Evolutionary conservation across 805 yeast genomes (phyloP).

Genomic region (Candida sonorensis): DNA sequence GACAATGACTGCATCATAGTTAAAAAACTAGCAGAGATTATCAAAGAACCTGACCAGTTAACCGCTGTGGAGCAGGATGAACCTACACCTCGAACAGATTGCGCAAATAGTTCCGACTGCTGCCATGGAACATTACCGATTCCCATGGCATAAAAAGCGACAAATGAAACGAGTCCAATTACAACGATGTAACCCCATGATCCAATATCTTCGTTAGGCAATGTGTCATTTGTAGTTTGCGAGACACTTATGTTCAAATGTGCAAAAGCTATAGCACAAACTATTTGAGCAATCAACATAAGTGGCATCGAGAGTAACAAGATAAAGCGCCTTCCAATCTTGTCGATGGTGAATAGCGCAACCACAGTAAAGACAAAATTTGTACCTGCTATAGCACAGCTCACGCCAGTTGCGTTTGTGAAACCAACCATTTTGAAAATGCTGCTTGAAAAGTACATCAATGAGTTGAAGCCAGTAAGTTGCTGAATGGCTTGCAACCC

Average conservation of each 20-base stretch:
- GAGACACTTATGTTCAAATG: background rate
- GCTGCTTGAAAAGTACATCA: slow-evolving; percentile 51
- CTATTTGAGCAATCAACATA: slow-evolving; percentile 36
- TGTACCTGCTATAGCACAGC: slow-evolving; percentile 49
- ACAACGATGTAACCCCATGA: slow-evolving; percentile 66
- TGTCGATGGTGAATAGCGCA: slow-evolving; percentile 43
- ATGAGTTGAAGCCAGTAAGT: slow-evolving; percentile 50
- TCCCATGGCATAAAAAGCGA: slow-evolving; percentile 48
- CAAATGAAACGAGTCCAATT: slow-evolving; percentile 44
- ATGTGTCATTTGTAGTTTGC: no score
- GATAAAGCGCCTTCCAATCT: slow-evolving; percentile 45
- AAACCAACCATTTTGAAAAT: slow-evolving; percentile 49
- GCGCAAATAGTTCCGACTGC: slow-evolving; percentile 51
- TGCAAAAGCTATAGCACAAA: slow-evolving; percentile 33
- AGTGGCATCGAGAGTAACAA: slow-evolving; percentile 40
- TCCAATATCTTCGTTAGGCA: background rate
- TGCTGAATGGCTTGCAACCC: slow-evolving; percentile 54
- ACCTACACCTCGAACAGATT: slow-evolving; percentile 47
- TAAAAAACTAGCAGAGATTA: slow-evolving; percentile 60
- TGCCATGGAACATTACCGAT: slow-evolving; percentile 56
- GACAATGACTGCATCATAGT: slow-evolving; percentile 92
- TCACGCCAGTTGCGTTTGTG: slow-evolving; percentile 44
- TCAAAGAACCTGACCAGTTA: slow-evolving; percentile 49
- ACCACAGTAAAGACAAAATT: slow-evolving; percentile 45
- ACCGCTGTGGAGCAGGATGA: slow-evolving; percentile 29